A percentile compares a stretch with the other conserved stretches of the same genome.
These are phyloP conservation scores for Penicillium verhagenii DNA, from an alignment of 495 filamentous ascomycete genomes.

Conservation along the genomic window DNA sequence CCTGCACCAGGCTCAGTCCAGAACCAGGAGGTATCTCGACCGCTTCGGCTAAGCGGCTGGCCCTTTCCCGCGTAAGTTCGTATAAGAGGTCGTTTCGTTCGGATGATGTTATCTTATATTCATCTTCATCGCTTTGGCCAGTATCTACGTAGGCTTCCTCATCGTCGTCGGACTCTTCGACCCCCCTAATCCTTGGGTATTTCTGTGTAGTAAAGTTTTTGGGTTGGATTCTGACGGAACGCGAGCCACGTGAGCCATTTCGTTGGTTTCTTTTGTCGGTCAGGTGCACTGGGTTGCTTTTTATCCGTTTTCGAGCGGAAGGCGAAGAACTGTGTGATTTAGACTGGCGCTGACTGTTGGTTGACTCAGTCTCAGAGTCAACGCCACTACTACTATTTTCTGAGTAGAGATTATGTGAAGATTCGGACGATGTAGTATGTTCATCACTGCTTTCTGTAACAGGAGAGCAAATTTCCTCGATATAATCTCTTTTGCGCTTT, in stretches of 20 bases:
- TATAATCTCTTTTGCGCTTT: neutral
- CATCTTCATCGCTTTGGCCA: neutral
- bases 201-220: neutral
- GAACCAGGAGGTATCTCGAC: slow-evolving; percentile 24
- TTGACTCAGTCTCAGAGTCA: neutral
- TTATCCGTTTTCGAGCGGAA: neutral
- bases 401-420: neutral
- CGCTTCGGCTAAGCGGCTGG: slow-evolving; percentile 27
- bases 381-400: neutral
- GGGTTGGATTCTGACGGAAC: neutral
- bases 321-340: neutral
- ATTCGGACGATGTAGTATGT: neutral
- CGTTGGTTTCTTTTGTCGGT: neutral
- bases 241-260: neutral
- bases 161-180: neutral
- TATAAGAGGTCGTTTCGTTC: slow-evolving; percentile 17
- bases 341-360: neutral
- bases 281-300: neutral
- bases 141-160: neutral
- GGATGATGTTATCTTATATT: neutral
- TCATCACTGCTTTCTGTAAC: neutral
- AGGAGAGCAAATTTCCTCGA: neutral
- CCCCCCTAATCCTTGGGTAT: neutral
- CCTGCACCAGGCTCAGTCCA: slow-evolving; percentile 50
- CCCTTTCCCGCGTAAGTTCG: slow-evolving; percentile 30